These are phyloP conservation scores for Chaetomiaceae sp. DNA, from an alignment of 2,329 filamentous ascomycete species.

Conservation along the genomic window DNA sequence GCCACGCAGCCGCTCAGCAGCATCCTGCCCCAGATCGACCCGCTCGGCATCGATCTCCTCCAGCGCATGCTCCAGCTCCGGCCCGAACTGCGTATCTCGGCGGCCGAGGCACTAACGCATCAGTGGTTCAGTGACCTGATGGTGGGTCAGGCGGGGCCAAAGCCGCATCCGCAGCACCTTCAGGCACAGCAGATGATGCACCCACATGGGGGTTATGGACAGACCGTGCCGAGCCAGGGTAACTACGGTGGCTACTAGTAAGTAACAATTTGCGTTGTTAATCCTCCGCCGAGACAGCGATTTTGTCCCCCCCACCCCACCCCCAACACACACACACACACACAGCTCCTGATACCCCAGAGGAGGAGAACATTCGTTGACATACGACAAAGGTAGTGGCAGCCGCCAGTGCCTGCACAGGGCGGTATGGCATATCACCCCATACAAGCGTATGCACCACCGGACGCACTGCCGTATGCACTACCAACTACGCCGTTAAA, in stretches of 20 bases:
- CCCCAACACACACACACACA: no score
- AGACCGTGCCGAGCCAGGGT: slow-evolving; percentile 26
- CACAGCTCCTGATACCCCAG: no score
- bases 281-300: no score
- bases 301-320: no score
- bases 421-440: background rate
- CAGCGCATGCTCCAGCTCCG: slow-evolving; percentile 88
- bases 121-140: slow-evolving; percentile 84
- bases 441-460: background rate
- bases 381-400: no score
- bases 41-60: slow-evolving; percentile 78
- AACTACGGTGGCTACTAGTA: slow-evolving; percentile 30
- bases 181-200: slow-evolving; percentile 27
- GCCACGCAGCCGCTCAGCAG: slow-evolving; percentile 83
- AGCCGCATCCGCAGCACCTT: slow-evolving; percentile 19
- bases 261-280: no score
- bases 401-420: background rate
- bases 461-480: no score
- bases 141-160: slow-evolving; percentile 49
- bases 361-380: no score
- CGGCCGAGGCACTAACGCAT: slow-evolving; percentile 79
- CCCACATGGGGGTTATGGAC: slow-evolving; percentile 26
- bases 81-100: slow-evolving; percentile 86
- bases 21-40: slow-evolving; percentile 87
- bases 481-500: no score